Evolutionary conservation across 1,284 basidiomycete genomes (phyloP).

Genomic region (Phenoliferia sp.): DNA sequence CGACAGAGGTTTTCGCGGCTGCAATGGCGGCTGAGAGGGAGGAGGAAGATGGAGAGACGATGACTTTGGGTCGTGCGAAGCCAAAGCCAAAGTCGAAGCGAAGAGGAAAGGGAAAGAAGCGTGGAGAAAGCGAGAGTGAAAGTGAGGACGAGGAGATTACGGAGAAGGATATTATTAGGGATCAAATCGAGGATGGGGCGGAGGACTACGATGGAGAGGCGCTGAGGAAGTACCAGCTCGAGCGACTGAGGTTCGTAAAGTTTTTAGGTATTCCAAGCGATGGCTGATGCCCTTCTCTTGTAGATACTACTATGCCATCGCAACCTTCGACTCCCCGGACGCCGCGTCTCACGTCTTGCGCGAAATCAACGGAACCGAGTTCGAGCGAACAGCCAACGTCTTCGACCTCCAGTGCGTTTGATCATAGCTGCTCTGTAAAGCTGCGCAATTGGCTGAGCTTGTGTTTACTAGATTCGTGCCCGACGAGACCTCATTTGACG

Average conservation of each 20-base stretch:
- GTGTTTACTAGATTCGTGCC: constrained; percentile 68
- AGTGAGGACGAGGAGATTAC: constrained; percentile 58
- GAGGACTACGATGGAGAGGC: constrained; percentile 67
- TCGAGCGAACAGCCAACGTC: constrained; percentile 94
- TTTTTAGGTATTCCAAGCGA: background rate
- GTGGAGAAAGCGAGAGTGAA: constrained; percentile 31
- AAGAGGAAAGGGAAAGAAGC: constrained; percentile 1
- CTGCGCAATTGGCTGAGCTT: background rate
- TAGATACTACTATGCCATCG: constrained; percentile 95
- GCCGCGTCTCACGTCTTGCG: constrained; percentile 76
- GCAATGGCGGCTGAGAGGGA: constrained; percentile 24
- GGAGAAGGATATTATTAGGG: constrained; percentile 45
- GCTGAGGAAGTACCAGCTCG: constrained; percentile 86
- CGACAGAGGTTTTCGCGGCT: constrained; percentile 70
- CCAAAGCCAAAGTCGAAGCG: constrained; percentile 30
- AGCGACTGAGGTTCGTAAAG: constrained; percentile 69
- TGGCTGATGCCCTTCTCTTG: background rate
- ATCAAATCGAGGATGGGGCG: constrained; percentile 50
- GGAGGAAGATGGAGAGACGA: constrained; percentile 28
- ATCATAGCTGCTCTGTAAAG: background rate
- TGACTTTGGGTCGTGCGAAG: constrained; percentile 29
- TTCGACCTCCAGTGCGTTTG: constrained; percentile 67
- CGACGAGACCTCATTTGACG: constrained; percentile 84
- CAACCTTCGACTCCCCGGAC: constrained; percentile 75
- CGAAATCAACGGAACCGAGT: constrained; percentile 90